Conservation (phyloP, 73 alveolate species). For the Tetrahymena malaccensis region DNA sequence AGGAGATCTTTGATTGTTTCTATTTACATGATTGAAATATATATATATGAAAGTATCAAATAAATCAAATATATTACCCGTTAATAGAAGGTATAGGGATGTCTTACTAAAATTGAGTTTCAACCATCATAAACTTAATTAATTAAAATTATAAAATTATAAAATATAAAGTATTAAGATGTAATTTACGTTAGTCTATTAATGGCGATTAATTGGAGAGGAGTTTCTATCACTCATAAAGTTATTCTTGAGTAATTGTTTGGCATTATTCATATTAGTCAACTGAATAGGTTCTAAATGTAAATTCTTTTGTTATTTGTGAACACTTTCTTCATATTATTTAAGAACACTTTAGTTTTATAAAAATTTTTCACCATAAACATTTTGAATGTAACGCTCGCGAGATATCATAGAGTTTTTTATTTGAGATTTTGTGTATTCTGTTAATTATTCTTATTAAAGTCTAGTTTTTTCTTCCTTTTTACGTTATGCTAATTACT, state of each 20-base stretch:
- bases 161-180: not conserved
- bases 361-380: not conserved
- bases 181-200: not conserved
- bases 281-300: not conserved
- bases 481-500: not conserved
- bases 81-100: not conserved
- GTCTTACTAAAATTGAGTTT: not conserved
- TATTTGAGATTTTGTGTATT: not conserved
- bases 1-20: not conserved
- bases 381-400: not conserved
- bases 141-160: not conserved
- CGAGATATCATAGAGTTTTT: not conserved
- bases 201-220: not conserved
- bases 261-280: not conserved
- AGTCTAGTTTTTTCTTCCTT: not conserved
- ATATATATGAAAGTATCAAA: not conserved
- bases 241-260: not conserved
- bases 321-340: not conserved
- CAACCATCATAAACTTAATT: not conserved
- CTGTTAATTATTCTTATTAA: not conserved
- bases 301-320: not conserved
- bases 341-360: not conserved
- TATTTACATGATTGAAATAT: not conserved
- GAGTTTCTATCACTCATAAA: not conserved
- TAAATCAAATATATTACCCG: not conserved